These are phyloP conservation scores for Hura crepitans DNA, from an alignment of 441 rosid genomes.

Conservation along the genomic window DNA sequence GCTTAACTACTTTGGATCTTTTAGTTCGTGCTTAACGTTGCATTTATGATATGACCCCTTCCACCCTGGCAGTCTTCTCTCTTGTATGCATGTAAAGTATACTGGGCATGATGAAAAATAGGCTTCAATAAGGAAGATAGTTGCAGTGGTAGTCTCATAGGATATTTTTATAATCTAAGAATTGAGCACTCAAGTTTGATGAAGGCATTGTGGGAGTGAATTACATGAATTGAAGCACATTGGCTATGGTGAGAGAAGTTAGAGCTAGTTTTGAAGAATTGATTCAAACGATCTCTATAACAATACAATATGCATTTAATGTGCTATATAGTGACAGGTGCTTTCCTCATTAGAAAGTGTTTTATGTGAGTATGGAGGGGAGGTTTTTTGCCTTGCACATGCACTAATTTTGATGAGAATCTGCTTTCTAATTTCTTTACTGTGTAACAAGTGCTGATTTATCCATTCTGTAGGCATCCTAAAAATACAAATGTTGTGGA, in stretches of 20 bases:
- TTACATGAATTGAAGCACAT: neutral
- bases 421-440: neutral
- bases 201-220: neutral
- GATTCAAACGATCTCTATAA: neutral
- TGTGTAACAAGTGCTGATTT: constrained; percentile 25
- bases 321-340: too few relatives aligned
- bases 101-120: neutral
- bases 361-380: neutral
- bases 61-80: neutral
- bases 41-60: constrained; percentile 6
- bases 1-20: constrained; percentile 21
- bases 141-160: neutral
- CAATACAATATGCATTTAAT: neutral
- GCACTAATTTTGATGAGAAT: neutral
- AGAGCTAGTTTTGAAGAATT: neutral
- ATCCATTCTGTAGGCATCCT: constrained; percentile 63
- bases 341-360: too few relatives aligned
- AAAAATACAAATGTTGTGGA: constrained; percentile 97
- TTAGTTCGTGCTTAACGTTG: constrained; percentile 25
- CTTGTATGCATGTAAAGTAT: neutral
- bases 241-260: neutral
- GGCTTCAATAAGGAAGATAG: neutral
- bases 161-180: neutral
- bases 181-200: neutral
- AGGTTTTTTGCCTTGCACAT: neutral